phyloP scores from a whole-genome alignment of 768 basidiomycete genomes.

The Naganishia friedmannii region DNA sequence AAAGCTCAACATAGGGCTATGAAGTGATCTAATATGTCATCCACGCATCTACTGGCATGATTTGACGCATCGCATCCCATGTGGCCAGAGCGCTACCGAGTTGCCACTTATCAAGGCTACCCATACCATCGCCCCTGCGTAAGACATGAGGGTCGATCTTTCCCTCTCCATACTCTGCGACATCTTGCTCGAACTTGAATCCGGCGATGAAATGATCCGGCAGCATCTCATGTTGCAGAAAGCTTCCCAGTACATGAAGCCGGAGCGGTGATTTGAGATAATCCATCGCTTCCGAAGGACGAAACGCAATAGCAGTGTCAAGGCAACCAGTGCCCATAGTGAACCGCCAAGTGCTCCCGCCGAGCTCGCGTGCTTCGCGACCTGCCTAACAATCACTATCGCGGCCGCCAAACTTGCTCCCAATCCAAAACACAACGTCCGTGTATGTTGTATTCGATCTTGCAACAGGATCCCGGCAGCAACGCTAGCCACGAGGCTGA shows the following conservation, averaged over 20 bases:
- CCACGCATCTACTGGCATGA: slow-evolving; percentile 72
- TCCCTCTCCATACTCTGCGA: background rate
- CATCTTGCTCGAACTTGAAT: slow-evolving; percentile 40
- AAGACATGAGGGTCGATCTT: background rate
- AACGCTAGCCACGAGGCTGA: background rate
- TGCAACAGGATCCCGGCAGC: background rate
- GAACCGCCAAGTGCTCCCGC: background rate
- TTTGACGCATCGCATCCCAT: slow-evolving; percentile 77
- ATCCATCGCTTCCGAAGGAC: slow-evolving; percentile 37
- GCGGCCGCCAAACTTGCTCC: background rate
- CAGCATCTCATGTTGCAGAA: slow-evolving; percentile 42
- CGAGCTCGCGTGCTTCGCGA: background rate
- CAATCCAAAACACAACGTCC: background rate
- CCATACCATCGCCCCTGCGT: slow-evolving; percentile 49
- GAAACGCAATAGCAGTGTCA: slow-evolving; percentile 39
- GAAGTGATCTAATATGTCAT: slow-evolving; percentile 69
- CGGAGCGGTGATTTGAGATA: slow-evolving; percentile 40
- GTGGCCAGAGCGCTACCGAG: slow-evolving; percentile 64
- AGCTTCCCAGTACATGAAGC: slow-evolving; percentile 43
- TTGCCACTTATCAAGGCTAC: slow-evolving; percentile 67
- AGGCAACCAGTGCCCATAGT: background rate
- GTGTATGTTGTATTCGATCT: background rate
- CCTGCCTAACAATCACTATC: slow-evolving; percentile 1
- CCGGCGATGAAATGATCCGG: slow-evolving; percentile 38
- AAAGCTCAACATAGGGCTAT: background rate